Conservation (phyloP, 2,329 filamentous ascomycete species). For the Penicillium sp. region DNA sequence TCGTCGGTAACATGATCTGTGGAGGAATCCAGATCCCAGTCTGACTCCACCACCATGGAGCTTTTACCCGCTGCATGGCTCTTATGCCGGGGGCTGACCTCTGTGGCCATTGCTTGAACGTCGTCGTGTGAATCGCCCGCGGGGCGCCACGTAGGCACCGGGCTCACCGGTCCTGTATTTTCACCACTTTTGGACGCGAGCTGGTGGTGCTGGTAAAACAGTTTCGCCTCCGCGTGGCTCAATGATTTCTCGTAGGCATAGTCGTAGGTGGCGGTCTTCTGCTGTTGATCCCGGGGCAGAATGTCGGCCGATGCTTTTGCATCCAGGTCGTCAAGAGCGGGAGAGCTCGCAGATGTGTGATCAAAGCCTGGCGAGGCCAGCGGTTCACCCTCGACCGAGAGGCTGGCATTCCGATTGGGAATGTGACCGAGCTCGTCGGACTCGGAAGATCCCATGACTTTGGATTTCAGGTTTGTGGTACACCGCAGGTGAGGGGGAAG, state of each 20-base stretch:
- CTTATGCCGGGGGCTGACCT: constrained; percentile 4
- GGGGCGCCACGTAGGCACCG: constrained; percentile 22
- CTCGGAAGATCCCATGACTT: constrained; percentile 24
- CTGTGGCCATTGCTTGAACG: neutral
- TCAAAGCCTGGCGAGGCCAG: constrained; percentile 2
- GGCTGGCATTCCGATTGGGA: constrained; percentile 20
- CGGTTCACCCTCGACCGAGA: neutral
- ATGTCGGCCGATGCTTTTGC: constrained; percentile 22
- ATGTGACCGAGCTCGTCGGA: constrained; percentile 16
- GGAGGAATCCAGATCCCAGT: constrained; percentile 8
- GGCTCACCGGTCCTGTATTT: constrained; percentile 39
- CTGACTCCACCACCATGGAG: constrained; percentile 13
- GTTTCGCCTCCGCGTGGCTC: constrained; percentile 90
- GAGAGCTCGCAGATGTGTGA: constrained; percentile 9
- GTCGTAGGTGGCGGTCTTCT: constrained; percentile 86
- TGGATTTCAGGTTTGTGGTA: neutral
- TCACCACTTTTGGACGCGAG: constrained; percentile 53
- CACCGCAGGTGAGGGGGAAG: neutral
- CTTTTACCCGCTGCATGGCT: constrained; percentile 2
- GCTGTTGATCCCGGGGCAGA: constrained; percentile 47
- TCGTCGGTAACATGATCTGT: constrained; percentile 8
- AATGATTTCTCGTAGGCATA: constrained; percentile 91
- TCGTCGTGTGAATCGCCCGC: constrained; percentile 11
- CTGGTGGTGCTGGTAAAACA: constrained; percentile 91
- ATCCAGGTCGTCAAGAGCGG: constrained; percentile 9